These are phyloP conservation scores for Sarocladium strictum DNA, from an alignment of 2,329 filamentous ascomycete genomes.

Conservation along the genomic window DNA sequence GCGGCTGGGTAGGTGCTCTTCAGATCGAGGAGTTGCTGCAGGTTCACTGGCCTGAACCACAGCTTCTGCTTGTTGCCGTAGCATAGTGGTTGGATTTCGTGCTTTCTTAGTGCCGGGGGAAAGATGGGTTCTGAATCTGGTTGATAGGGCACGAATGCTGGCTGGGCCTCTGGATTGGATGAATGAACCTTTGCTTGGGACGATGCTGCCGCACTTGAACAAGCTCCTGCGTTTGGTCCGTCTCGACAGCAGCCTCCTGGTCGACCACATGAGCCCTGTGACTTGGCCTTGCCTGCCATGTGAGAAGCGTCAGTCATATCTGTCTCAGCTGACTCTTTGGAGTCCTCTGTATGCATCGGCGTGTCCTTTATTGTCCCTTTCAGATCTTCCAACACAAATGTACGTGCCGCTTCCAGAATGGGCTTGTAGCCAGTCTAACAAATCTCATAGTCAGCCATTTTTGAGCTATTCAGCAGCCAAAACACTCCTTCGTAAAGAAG, in stretches of 20 bases:
- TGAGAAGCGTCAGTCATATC: conserved; percentile 19
- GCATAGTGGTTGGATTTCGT: conserved; percentile 67
- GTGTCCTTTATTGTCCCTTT: conserved; percentile 50
- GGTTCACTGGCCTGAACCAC: conserved; percentile 78
- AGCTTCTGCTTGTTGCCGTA: conserved; percentile 86
- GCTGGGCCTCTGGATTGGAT: conserved; percentile 47
- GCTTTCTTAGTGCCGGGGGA: conserved; percentile 69
- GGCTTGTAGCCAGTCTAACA: conserved; percentile 75
- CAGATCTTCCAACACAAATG: conserved; percentile 59
- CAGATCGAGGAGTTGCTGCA: conserved; percentile 77
- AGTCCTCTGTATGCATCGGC: conserved; percentile 57
- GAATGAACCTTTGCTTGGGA: background rate
- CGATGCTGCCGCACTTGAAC: background rate
- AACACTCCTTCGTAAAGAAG: no score
- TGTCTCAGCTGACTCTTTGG: conserved; percentile 46
- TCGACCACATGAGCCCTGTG: background rate
- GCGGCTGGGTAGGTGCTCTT: conserved; percentile 72
- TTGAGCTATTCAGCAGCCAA: background rate
- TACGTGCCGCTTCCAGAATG: conserved; percentile 89
- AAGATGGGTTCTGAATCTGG: conserved; percentile 87
- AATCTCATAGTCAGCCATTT: background rate
- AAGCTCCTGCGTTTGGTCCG: background rate
- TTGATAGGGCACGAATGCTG: conserved; percentile 81
- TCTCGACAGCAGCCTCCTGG: background rate
- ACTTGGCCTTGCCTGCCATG: background rate